These are phyloP conservation scores for Mycena galericulata DNA, from an alignment of 768 basidiomycete genomes.

Conservation along the genomic window DNA sequence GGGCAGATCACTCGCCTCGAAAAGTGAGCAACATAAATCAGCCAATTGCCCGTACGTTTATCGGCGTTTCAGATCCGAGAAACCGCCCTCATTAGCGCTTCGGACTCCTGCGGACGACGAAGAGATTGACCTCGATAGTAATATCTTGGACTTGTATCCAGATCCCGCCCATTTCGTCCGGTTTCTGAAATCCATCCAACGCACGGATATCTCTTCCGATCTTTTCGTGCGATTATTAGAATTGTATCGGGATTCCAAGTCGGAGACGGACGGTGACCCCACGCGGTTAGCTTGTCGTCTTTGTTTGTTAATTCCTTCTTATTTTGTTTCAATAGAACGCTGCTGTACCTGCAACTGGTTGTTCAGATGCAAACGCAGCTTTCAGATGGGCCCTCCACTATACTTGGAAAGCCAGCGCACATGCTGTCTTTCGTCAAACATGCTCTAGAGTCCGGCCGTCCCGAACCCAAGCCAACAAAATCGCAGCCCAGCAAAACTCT, in stretches of 20 bases:
- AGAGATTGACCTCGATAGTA: conserved; percentile 62
- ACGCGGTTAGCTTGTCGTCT: conserved; percentile 54
- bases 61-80: conserved; percentile 40
- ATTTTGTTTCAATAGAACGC: conserved; percentile 57
- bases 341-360: conserved; percentile 84
- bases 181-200: conserved; percentile 73
- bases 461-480: conserved; percentile 23
- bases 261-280: conserved; percentile 57
- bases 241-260: conserved; percentile 65
- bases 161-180: conserved; percentile 78
- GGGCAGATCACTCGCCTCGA: conserved; percentile 60
- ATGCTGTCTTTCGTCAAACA: conserved; percentile 88
- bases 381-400: conserved; percentile 65
- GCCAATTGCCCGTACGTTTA: conserved; percentile 4
- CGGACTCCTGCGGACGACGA: conserved; percentile 67
- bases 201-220: conserved; percentile 76
- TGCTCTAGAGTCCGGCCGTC: conserved; percentile 65
- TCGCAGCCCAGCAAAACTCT: conserved; percentile 29
- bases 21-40: conserved; percentile 52
- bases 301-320: not conserved
- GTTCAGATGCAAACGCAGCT: conserved; percentile 84
- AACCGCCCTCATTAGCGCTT: conserved; percentile 50
- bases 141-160: conserved; percentile 77
- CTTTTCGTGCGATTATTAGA: conserved; percentile 83
- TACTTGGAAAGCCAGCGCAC: conserved; percentile 74